These are phyloP conservation scores for Russula sp. DNA, from an alignment of 768 basidiomycete genomes.

Conservation along the genomic window DNA sequence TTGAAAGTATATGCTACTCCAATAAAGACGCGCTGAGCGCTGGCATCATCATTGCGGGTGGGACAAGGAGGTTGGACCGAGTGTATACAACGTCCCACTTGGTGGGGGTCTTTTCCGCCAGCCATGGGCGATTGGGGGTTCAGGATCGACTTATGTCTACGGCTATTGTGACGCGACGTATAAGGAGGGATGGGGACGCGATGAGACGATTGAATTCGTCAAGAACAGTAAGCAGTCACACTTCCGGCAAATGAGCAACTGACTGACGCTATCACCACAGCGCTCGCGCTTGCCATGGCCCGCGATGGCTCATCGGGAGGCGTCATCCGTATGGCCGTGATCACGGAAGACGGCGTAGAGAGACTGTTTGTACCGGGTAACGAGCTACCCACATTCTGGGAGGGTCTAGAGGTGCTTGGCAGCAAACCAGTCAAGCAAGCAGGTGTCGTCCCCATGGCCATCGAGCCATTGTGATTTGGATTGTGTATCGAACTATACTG, in stretches of 20 bases:
- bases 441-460: conserved; percentile 44
- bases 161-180: conserved; percentile 99
- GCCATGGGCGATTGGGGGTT: conserved; percentile 98
- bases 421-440: conserved; percentile 35
- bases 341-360: conserved; percentile 90
- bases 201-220: conserved; percentile 91
- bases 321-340: conserved; percentile 95
- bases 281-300: conserved; percentile 92
- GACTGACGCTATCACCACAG: conserved; percentile 42
- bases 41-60: conserved; percentile 97
- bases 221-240: conserved; percentile 73
- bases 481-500: conserved; percentile 9
- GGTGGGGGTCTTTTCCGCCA: conserved; percentile 97
- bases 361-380: conserved; percentile 90
- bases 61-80: conserved; percentile 88
- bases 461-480: conserved; percentile 38
- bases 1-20: conserved; percentile 86
- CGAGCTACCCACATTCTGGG: conserved; percentile 87
- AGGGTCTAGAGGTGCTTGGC: conserved; percentile 71
- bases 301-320: conserved; percentile 98
- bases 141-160: conserved; percentile 97
- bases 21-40: conserved; percentile 90
- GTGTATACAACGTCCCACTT: conserved; percentile 95
- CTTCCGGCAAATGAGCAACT: not conserved
- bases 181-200: conserved; percentile 84